A percentile compares a stretch with the other conserved stretches of the same genome.
Conservation (phyloP, 2,329 filamentous ascomycete genomes). For the Hypoxylon rubiginosum region DNA sequence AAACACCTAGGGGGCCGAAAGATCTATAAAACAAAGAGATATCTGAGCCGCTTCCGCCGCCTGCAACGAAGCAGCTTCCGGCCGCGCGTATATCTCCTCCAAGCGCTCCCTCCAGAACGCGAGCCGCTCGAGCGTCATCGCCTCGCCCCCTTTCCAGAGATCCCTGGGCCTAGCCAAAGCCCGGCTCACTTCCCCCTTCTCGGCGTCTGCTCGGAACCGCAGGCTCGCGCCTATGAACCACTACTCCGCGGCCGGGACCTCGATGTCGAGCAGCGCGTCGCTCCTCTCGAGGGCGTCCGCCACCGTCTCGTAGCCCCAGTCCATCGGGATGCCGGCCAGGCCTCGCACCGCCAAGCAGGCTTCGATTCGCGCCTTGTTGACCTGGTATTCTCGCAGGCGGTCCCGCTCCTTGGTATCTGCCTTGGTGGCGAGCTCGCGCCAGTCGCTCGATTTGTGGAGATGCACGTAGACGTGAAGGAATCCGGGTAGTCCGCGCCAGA, state of each 20-base stretch:
- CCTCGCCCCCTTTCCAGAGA: slow-evolving; percentile 1
- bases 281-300: slow-evolving; percentile 32
- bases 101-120: neutral
- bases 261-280: slow-evolving; percentile 18
- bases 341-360: slow-evolving; percentile 9
- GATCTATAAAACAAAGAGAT: too few species aligned
- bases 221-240: slow-evolving; percentile 26
- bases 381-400: neutral
- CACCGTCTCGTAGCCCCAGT: slow-evolving; percentile 36
- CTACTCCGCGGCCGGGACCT: slow-evolving; percentile 18
- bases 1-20: too few species aligned
- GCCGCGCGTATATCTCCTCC: neutral
- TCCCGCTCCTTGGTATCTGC: too few species aligned
- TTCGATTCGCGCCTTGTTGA: neutral
- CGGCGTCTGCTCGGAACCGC: slow-evolving; percentile 16
- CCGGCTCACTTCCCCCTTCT: slow-evolving; percentile 17
- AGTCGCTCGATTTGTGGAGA: neutral
- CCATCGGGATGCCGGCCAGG: slow-evolving; percentile 11
- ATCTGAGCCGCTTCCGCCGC: neutral
- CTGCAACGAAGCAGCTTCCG: neutral
- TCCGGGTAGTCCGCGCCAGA: slow-evolving; percentile 26
- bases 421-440: neutral
- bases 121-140: slow-evolving; percentile 13
- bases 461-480: slow-evolving; percentile 13
- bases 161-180: slow-evolving; percentile 17